These are phyloP conservation scores for Claviceps humidiphila DNA, from an alignment of 2,329 filamentous ascomycete genomes.

Conservation along the genomic window DNA sequence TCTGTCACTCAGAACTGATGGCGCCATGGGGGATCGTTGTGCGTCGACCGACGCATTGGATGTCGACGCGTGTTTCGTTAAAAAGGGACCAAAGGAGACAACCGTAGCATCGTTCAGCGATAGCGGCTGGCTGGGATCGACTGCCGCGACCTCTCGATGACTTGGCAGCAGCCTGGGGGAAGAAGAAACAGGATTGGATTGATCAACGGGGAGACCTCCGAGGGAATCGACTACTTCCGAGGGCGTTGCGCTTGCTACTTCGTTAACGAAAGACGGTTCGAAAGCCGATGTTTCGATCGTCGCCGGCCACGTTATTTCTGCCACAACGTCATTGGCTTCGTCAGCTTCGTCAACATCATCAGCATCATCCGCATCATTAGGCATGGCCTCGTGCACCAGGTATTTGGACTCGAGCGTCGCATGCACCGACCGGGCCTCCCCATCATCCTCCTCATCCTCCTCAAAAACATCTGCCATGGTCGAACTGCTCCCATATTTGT, in stretches of 20 bases:
- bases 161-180: conserved; percentile 30
- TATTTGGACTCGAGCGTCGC: background rate
- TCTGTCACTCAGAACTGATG: conserved; percentile 61
- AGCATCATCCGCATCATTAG: conserved; percentile 27
- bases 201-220: conserved; percentile 18
- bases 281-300: conserved; percentile 4
- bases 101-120: conserved; percentile 28
- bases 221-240: conserved; percentile 13
- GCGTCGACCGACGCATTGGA: conserved; percentile 57
- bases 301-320: conserved; percentile 22
- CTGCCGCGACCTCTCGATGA: conserved; percentile 33
- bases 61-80: conserved; percentile 49
- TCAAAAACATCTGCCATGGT: conserved; percentile 82
- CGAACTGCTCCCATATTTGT: conserved; percentile 51
- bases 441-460: conserved; percentile 64
- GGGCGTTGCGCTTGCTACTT: conserved; percentile 7
- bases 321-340: conserved; percentile 30
- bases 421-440: conserved; percentile 28
- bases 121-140: conserved; percentile 35
- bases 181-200: conserved; percentile 28
- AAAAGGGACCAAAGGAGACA: conserved; percentile 49
- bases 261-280: background rate
- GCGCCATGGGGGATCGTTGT: conserved; percentile 60
- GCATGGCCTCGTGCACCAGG: background rate
- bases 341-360: conserved; percentile 13